Evolutionary conservation across 805 yeast genomes (phyloP).

Genomic region (Wickerhamiella musiphila): DNA sequence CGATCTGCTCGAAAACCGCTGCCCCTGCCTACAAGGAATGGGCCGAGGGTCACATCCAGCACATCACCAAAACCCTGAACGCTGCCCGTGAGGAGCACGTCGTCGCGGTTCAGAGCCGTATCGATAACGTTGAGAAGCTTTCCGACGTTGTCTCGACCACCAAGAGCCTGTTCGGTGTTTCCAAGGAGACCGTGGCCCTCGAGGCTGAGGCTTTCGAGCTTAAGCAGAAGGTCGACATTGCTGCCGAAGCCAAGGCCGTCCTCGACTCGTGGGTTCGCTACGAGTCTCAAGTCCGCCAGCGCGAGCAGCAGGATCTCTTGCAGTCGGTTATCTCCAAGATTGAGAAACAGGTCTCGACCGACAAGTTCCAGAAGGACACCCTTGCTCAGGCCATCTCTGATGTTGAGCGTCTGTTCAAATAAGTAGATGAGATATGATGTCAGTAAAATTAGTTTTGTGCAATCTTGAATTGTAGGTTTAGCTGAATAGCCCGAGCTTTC

Average conservation of each 20-base stretch:
- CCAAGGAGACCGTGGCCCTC: constrained; percentile 90
- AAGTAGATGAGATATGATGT: too few relatives aligned
- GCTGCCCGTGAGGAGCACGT: constrained; percentile 82
- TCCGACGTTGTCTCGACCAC: constrained; percentile 86
- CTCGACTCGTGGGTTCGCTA: constrained; percentile 98
- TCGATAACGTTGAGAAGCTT: constrained; percentile 69
- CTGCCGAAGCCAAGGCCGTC: constrained; percentile 81
- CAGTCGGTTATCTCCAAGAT: constrained; percentile 76
- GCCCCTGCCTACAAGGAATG: constrained; percentile 92
- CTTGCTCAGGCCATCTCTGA: constrained; percentile 85
- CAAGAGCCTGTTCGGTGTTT: constrained; percentile 76
- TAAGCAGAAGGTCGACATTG: constrained; percentile 77
- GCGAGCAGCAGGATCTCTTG: constrained; percentile 85
- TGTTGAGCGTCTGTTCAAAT: constrained; percentile 60
- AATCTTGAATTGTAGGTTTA: too few relatives aligned
- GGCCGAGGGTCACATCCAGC: constrained; percentile 74
- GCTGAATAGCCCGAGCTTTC: too few relatives aligned
- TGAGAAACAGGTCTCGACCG: constrained; percentile 62
- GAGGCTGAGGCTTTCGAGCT: constrained; percentile 90
- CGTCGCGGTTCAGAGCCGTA: constrained; percentile 83
- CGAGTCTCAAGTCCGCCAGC: constrained; percentile 90
- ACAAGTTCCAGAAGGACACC: constrained; percentile 86
- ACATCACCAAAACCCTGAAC: constrained; percentile 67
- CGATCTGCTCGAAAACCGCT: constrained; percentile 63
- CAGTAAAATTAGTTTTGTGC: too few relatives aligned